phyloP scores from a whole-genome alignment of 192 early-diverging fungal species.

The Gamsiella multidivaricata region DNA sequence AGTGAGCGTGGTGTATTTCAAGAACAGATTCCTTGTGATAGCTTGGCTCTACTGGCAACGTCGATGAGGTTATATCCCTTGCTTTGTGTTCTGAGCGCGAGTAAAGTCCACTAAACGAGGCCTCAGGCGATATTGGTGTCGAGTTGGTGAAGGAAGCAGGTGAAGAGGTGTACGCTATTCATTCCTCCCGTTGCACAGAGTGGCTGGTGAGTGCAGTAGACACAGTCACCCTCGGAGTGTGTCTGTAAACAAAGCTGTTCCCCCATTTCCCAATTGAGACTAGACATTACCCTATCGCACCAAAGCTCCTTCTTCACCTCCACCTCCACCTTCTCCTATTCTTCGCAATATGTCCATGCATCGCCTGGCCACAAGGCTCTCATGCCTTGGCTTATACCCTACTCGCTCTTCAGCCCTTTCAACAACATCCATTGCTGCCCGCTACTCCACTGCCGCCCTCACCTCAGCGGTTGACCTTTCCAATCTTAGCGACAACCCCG shows the following conservation, averaged over 20 bases:
- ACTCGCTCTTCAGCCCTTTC: not conserved
- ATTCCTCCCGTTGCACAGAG: not conserved
- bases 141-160: no score
- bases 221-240: no score
- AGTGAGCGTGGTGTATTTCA: no score
- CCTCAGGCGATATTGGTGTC: no score
- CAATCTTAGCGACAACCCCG: slow-evolving; percentile 52
- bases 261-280: not conserved
- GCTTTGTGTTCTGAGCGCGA: no score
- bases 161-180: not conserved
- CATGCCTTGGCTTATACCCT: slow-evolving; percentile 50
- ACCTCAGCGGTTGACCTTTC: slow-evolving; percentile 45
- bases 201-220: no score
- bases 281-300: not conserved
- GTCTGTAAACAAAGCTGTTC: slow-evolving; percentile 14
- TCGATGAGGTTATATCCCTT: not conserved
- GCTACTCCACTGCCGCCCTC: slow-evolving; percentile 29
- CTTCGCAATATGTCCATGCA: slow-evolving; percentile 30
- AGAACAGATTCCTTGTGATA: no score
- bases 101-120: not conserved
- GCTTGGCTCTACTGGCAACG: no score
- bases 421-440: slow-evolving; percentile 13
- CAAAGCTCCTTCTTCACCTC: not conserved
- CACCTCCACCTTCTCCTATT: not conserved
- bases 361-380: slow-evolving; percentile 45